A percentile compares a stretch with the other conserved stretches of the same genome.
Conservation (phyloP, 2,329 filamentous ascomycete species). For the Teratosphaeria zuluensis region DNA sequence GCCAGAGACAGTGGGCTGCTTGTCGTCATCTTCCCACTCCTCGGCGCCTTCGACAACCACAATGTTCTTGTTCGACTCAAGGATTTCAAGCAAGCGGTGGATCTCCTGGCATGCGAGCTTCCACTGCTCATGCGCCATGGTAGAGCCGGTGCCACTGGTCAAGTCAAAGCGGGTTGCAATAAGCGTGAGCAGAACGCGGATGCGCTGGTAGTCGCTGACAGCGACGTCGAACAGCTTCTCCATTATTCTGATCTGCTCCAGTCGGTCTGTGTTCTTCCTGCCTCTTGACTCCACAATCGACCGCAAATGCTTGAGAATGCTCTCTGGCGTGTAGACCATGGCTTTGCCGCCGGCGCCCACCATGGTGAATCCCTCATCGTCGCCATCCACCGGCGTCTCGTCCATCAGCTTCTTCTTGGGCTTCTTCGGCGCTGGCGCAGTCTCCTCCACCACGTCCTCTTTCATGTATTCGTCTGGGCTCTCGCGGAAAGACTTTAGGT, state of each 20-base stretch:
- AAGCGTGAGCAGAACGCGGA: constrained; percentile 82
- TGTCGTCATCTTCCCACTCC: constrained; percentile 99
- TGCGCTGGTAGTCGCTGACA: constrained; percentile 82
- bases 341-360: constrained; percentile 84
- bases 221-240: constrained; percentile 90
- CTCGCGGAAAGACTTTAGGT: constrained; percentile 77
- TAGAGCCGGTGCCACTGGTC: constrained; percentile 63
- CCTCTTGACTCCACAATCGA: constrained; percentile 90
- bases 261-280: constrained; percentile 95
- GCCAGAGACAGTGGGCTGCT: constrained; percentile 62
- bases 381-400: constrained; percentile 44
- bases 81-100: constrained; percentile 61
- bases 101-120: constrained; percentile 88
- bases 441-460: constrained; percentile 67
- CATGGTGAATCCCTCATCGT: constrained; percentile 79
- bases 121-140: constrained; percentile 96
- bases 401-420: constrained; percentile 39
- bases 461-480: constrained; percentile 84
- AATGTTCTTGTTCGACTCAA: constrained; percentile 70
- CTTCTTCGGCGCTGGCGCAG: constrained; percentile 43
- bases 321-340: constrained; percentile 88
- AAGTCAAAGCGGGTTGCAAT: constrained; percentile 93
- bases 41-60: constrained; percentile 86
- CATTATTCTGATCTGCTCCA: constrained; percentile 94
- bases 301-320: constrained; percentile 93